A percentile compares a stretch with the other conserved stretches of the same genome.
These are phyloP conservation scores for Rhamnella rubrinervis DNA, from an alignment of 331 rosid genomes.

Conservation along the genomic window DNA sequence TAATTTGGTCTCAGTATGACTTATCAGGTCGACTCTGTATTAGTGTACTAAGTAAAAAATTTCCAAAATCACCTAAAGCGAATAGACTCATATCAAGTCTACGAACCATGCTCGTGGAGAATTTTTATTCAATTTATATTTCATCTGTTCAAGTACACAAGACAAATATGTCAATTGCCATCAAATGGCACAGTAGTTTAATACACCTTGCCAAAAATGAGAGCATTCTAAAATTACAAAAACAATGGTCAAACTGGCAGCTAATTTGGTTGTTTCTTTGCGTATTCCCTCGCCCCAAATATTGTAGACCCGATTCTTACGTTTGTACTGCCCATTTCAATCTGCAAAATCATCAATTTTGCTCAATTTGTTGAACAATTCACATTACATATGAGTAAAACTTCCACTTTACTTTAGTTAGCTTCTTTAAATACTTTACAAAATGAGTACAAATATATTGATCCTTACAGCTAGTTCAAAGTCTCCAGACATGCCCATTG, in stretches of 20 bases:
- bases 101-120: constrained; percentile 6
- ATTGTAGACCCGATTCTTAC: constrained; percentile 89
- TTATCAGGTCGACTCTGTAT: no score
- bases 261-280: constrained; percentile 46
- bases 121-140: constrained; percentile 24
- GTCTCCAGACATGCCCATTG: constrained; percentile 96
- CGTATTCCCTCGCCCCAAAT: constrained; percentile 86
- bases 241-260: background rate
- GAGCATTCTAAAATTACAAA: background rate
- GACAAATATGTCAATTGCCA: constrained; percentile 5
- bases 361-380: background rate
- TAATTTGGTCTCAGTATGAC: no score
- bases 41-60: no score
- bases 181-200: background rate
- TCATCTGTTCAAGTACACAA: constrained; percentile 16
- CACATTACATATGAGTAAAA: background rate
- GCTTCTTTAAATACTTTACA: background rate
- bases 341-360: constrained; percentile 48
- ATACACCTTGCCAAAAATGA: background rate
- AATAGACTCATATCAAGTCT: background rate
- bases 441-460: background rate
- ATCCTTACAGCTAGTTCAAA: constrained; percentile 91
- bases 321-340: constrained; percentile 87
- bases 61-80: no score
- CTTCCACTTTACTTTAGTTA: background rate